Base-by-base conservation (phyloP, 2,329 filamentous ascomycete species). In the Alternaria gansuensis region DNA sequence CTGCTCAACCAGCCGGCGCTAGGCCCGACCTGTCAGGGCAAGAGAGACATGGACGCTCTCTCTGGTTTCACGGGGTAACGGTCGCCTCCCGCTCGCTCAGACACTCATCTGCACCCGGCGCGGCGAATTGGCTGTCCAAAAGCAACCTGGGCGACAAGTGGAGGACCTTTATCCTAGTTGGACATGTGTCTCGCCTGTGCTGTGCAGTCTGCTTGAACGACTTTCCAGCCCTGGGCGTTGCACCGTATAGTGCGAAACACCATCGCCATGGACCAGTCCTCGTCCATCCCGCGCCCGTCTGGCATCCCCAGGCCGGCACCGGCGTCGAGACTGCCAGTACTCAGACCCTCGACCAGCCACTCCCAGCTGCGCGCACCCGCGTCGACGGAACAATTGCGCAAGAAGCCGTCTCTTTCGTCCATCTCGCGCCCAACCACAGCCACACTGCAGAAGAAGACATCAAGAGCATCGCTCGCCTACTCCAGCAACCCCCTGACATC, bases 311-410 rank as follows among this genome's bases (percentile, higher is more conserved):
- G 84, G 41, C 79, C 74, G 21, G 53, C 81, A 43, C 79, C 74
- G 11, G 51, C 81, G 41, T 87, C 84, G 23, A 81, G 82, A 64
- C 77, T 87, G 45, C 85, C 85, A 11, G 76, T 85, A 60, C 83
- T 75, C 43, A 68, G 70, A 37, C 60, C 79, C 41, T 75, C 78
- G 40, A 65, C 50, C 40, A 76, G 70, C 60, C 71, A 76, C 34
- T 78, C 76, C 59, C 76, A 80, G 31, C 69, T 84, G 54, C 80
- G 80, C 2, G 36, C 66, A 51, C 75, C 82, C 14, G 78, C 82
- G 0, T 49, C 80, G 75, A 78, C 77, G 65, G 83, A 84, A 34
- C 80, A 78, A 60, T 46, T 74, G 60, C 69, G 65, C 63, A 74
- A 72, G 66, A 74, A 71, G 60, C 64, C 73, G 9, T 76, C 75